These are phyloP conservation scores for Dimocarpus longan DNA, from an alignment of 345 rosid species.

Conservation along the genomic window DNA sequence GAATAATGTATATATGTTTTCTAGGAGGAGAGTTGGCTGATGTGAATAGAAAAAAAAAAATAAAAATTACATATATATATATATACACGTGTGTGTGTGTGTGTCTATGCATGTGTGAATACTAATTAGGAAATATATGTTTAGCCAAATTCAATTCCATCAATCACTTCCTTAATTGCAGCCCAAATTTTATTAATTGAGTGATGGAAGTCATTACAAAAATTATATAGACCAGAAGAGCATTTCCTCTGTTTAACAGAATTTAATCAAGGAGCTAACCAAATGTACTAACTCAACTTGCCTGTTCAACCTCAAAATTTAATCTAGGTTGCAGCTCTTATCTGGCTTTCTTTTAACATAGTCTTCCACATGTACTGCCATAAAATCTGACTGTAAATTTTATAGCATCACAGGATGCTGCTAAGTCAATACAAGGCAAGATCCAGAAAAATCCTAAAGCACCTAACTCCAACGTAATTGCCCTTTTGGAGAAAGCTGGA, in stretches of 20 bases:
- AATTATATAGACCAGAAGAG: not conserved
- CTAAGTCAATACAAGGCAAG: conserved; percentile 66
- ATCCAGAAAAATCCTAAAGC: conserved; percentile 76
- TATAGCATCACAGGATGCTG: conserved; percentile 60
- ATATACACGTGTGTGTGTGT: too few relatives aligned
- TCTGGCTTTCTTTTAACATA: not conserved
- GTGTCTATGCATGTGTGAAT: too few relatives aligned
- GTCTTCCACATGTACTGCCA: not conserved
- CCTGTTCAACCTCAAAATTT: not conserved
- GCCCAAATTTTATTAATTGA: too few relatives aligned
- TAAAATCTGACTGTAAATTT: not conserved
- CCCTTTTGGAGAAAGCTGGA: conserved; percentile 50
- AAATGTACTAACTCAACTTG: not conserved
- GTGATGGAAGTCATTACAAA: too few relatives aligned
- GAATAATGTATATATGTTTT: too few relatives aligned
- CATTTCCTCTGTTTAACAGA: not conserved
- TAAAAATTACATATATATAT: too few relatives aligned
- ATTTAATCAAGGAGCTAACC: not conserved
- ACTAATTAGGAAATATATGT: too few relatives aligned
- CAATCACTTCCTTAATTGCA: too few relatives aligned
- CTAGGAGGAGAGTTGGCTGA: too few relatives aligned
- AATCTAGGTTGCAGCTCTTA: conserved; percentile 1
- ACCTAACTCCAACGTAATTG: conserved; percentile 78
- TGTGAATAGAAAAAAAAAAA: too few relatives aligned
- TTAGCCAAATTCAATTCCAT: too few relatives aligned